phyloP scores from a whole-genome alignment of 805 yeast genomes.

The Saccharomycopsis fibuligera region DNA sequence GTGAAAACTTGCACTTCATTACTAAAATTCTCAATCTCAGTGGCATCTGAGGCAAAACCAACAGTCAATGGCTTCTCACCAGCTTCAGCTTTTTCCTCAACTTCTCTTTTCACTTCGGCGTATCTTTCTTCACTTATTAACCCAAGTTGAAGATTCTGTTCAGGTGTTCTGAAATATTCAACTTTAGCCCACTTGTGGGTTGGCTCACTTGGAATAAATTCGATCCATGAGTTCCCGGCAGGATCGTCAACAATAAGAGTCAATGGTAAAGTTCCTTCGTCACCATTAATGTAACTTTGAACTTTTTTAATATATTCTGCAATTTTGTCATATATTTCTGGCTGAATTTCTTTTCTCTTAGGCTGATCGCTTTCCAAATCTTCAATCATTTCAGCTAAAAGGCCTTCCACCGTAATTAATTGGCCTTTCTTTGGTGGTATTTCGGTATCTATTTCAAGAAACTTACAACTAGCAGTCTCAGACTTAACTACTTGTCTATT shows the following conservation, averaged over 20 bases:
- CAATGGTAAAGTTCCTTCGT: conserved; percentile 63
- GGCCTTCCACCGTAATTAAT: conserved; percentile 86
- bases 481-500: conserved; percentile 89
- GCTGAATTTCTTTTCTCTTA: conserved; percentile 65
- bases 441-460: conserved; percentile 81
- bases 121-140: conserved; percentile 46
- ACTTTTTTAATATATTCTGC: conserved; percentile 60
- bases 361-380: conserved; percentile 81
- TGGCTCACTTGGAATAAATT: conserved; percentile 78
- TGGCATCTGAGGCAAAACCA: conserved; percentile 61
- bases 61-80: conserved; percentile 35
- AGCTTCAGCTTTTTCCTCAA: conserved; percentile 15
- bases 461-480: conserved; percentile 75
- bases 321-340: conserved; percentile 70
- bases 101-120: conserved; percentile 32
- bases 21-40: conserved; percentile 76
- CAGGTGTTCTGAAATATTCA: conserved; percentile 78
- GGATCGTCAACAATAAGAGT: conserved; percentile 86
- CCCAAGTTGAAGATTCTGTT: conserved; percentile 82
- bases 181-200: conserved; percentile 84
- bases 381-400: conserved; percentile 73
- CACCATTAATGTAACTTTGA: conserved; percentile 54
- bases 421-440: conserved; percentile 95
- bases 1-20: conserved; percentile 91
- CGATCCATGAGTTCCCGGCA: conserved; percentile 96